A percentile compares a stretch with the other conserved stretches of the same genome.
Evolutionary conservation across 345 rosid species (phyloP).

Genomic region (Atalantia buxifolia): DNA sequence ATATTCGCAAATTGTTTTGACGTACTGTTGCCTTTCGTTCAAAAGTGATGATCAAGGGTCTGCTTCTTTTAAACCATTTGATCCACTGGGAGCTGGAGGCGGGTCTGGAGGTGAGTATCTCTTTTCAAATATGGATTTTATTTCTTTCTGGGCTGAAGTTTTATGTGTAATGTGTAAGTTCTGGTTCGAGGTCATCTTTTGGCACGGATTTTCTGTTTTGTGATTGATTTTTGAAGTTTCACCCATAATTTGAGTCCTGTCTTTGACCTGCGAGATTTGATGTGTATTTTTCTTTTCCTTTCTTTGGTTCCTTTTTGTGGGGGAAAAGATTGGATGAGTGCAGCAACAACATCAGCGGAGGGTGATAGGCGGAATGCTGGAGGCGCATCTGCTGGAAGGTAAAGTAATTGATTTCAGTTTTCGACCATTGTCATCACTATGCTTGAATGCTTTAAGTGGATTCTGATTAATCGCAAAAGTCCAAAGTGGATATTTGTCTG

Average conservation of each 20-base stretch:
- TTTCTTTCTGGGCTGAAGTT: neutral
- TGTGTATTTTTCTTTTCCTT: neutral
- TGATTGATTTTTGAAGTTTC: neutral
- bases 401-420: slow-evolving; percentile 3
- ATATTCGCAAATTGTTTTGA: slow-evolving; percentile 23
- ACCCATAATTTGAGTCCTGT: neutral
- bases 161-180: neutral
- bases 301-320: slow-evolving; percentile 1
- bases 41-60: slow-evolving; percentile 61
- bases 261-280: neutral
- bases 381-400: slow-evolving; percentile 58
- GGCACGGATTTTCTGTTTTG: neutral
- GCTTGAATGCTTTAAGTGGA: neutral
- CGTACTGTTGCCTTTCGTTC: slow-evolving; percentile 19
- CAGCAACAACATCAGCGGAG: slow-evolving; percentile 61
- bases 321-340: slow-evolving; percentile 54
- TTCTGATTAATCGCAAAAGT: neutral
- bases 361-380: slow-evolving; percentile 62
- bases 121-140: slow-evolving; percentile 1
- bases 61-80: slow-evolving; percentile 59
- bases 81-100: slow-evolving; percentile 63
- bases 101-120: slow-evolving; percentile 58
- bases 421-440: neutral
- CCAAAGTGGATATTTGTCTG: neutral
- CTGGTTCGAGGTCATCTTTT: neutral